Percentiles rank a stretch among this genome's conserved stretches.
Conservation (phyloP, 345 rosid genomes). For the Aurinia saxatilis region DNA sequence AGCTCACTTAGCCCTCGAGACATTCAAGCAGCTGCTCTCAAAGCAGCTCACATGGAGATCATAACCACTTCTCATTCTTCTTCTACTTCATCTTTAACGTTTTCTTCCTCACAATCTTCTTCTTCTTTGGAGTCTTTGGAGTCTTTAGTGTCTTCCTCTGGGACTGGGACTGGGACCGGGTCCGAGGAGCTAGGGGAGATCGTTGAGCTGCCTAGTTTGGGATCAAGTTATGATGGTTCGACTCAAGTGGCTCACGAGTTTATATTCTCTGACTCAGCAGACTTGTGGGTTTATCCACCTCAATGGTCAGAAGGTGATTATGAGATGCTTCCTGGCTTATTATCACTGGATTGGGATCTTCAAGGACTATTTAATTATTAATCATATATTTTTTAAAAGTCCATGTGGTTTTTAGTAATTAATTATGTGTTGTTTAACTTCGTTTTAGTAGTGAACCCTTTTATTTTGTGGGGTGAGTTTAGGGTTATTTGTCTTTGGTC, state of each 20-base stretch:
- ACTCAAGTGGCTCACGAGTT: conserved; percentile 39
- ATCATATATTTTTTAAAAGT: too few relatives aligned
- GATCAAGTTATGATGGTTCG: conserved; percentile 40
- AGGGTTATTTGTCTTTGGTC: conserved; percentile 16
- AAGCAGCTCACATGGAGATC: conserved; percentile 73
- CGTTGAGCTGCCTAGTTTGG: conserved; percentile 68
- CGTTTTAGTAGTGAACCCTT: conserved; percentile 16
- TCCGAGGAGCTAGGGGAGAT: conserved; percentile 75
- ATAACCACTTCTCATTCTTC: conserved; percentile 25
- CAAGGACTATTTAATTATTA: conserved; percentile 21
- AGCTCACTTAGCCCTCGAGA: conserved; percentile 72
- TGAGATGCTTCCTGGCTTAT: conserved; percentile 25
- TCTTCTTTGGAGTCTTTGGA: conserved; percentile 41
- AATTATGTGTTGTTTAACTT: conserved; percentile 14
- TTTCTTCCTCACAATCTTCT: conserved; percentile 23
- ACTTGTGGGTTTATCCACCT: conserved; percentile 37
- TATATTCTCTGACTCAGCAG: conserved; percentile 38
- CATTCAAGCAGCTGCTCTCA: conserved; percentile 80
- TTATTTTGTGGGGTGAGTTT: conserved; percentile 25
- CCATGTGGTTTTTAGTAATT: not conserved
- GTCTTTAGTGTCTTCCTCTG: conserved; percentile 37
- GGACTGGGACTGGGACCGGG: conserved; percentile 22
- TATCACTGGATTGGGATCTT: conserved; percentile 23
- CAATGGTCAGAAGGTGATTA: conserved; percentile 36
- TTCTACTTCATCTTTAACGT: not conserved